A percentile compares a stretch with the other conserved stretches of the same genome.
phyloP scores from a whole-genome alignment of 257 asterid genomes.

The Fraxinus americana region DNA sequence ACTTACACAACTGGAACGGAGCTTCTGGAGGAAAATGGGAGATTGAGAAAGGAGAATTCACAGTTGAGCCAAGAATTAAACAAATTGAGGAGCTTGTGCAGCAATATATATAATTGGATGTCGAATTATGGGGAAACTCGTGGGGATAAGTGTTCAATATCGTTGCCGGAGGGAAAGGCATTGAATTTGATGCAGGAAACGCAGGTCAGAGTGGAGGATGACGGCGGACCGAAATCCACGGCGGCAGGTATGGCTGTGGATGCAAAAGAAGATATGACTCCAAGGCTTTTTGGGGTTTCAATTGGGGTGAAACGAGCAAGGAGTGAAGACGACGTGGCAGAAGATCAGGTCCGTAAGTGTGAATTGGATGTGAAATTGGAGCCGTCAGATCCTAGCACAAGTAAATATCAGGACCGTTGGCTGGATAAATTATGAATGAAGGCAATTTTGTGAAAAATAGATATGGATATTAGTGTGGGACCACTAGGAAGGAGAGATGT shows the following conservation, averaged over 20 bases:
- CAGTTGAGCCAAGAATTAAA: slow-evolving; percentile 31
- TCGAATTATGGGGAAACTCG: slow-evolving; percentile 31
- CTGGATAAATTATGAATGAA: not conserved
- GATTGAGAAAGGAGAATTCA: slow-evolving; percentile 40
- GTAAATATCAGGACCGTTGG: slow-evolving; percentile 2
- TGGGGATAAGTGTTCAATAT: slow-evolving; percentile 1
- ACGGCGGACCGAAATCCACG: slow-evolving; percentile 12
- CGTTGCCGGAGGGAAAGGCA: slow-evolving; percentile 16
- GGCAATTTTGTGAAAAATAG: not conserved
- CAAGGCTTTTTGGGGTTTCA: slow-evolving; percentile 40
- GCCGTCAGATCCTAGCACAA: slow-evolving; percentile 28
- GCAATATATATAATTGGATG: slow-evolving; percentile 35
- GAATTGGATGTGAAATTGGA: slow-evolving; percentile 29
- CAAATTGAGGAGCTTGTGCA: slow-evolving; percentile 33
- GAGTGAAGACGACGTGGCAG: slow-evolving; percentile 18
- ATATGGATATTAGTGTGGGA: not conserved
- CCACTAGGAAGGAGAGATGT: not conserved
- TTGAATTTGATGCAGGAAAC: slow-evolving; percentile 23
- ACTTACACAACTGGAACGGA: slow-evolving; percentile 31
- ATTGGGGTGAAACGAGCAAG: slow-evolving; percentile 35
- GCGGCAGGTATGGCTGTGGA: not conserved
- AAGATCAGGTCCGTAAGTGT: slow-evolving; percentile 1
- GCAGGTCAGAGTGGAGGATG: slow-evolving; percentile 17
- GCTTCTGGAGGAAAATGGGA: slow-evolving; percentile 28
- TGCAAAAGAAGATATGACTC: slow-evolving; percentile 8